These are phyloP conservation scores for Starmera quercuum DNA, from an alignment of 805 yeast genomes.

Conservation along the genomic window DNA sequence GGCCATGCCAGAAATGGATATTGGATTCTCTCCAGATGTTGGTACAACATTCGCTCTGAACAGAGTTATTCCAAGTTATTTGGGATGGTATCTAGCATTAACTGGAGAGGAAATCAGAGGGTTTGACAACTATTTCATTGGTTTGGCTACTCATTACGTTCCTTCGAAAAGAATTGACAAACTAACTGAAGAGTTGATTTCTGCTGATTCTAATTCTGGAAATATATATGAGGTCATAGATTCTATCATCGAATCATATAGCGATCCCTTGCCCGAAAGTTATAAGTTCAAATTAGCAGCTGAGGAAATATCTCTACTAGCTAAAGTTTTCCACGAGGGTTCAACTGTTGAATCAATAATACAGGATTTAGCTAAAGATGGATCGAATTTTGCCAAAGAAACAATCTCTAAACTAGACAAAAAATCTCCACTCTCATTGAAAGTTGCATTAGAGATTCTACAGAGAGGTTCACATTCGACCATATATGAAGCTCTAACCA, in stretches of 20 bases:
- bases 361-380: conserved; percentile 39
- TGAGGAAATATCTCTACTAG: conserved; percentile 57
- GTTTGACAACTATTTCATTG: conserved; percentile 71
- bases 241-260: conserved; percentile 70
- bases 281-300: conserved; percentile 50
- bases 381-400: conserved; percentile 56
- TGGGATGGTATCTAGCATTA: conserved; percentile 80
- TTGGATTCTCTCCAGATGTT: conserved; percentile 94
- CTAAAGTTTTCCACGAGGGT: conserved; percentile 50
- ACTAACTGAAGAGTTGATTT: conserved; percentile 58
- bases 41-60: conserved; percentile 90
- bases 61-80: conserved; percentile 60
- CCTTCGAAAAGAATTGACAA: conserved; percentile 56
- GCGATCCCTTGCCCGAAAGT: conserved; percentile 56
- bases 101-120: conserved; percentile 80
- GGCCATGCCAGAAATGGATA: conserved; percentile 98
- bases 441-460: conserved; percentile 62
- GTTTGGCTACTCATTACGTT: conserved; percentile 87
- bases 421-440: conserved; percentile 75
- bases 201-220: conserved; percentile 19
- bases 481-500: conserved; percentile 57
- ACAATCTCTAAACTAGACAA: conserved; percentile 47
- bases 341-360: conserved; percentile 40
- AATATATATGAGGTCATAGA: conserved; percentile 42
- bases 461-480: conserved; percentile 51